These are phyloP conservation scores for Geotrichum fermentans DNA, from an alignment of 1,139 yeast species.

Conservation along the genomic window DNA sequence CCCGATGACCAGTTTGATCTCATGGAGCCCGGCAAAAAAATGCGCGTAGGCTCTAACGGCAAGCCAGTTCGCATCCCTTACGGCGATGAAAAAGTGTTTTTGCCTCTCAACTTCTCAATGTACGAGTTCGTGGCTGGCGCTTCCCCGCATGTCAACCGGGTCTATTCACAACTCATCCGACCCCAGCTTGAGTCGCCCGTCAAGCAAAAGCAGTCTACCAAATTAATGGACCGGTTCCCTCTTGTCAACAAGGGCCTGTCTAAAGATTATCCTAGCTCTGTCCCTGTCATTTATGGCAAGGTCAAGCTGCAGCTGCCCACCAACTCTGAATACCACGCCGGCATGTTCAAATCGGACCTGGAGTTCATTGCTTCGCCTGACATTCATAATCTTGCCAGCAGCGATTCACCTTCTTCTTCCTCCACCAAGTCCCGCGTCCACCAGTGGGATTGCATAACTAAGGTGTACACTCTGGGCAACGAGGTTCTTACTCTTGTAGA, in stretches of 20 bases:
- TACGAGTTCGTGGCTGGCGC: slow-evolving; percentile 15
- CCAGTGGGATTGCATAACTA: slow-evolving; percentile 35
- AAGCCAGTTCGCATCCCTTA: slow-evolving; percentile 13
- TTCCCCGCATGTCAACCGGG: slow-evolving; percentile 15
- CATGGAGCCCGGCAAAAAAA: slow-evolving; percentile 3
- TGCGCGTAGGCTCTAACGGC: slow-evolving; percentile 6
- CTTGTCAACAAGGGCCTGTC: slow-evolving; percentile 28
- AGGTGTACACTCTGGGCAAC: slow-evolving; percentile 34
- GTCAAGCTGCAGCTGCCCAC: slow-evolving; percentile 30
- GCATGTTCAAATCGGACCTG: slow-evolving; percentile 29
- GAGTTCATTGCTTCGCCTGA: slow-evolving; percentile 27
- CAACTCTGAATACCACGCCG: slow-evolving; percentile 9
- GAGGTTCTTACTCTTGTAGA: slow-evolving; percentile 34
- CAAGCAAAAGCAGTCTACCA: slow-evolving; percentile 30
- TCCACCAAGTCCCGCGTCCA: slow-evolving; percentile 19
- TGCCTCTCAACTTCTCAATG: slow-evolving; percentile 31
- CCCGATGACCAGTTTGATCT: slow-evolving; percentile 7
- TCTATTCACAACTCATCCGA: slow-evolving; percentile 35
- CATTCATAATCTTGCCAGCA: slow-evolving; percentile 1
- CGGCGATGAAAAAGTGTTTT: slow-evolving; percentile 15
- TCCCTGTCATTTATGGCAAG: slow-evolving; percentile 35
- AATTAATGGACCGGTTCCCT: slow-evolving; percentile 33
- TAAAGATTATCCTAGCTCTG: slow-evolving; percentile 18
- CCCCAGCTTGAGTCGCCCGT: slow-evolving; percentile 38
- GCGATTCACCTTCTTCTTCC: slow-evolving; percentile 16